phyloP scores from a whole-genome alignment of 2,329 filamentous ascomycete species.

The Penicillium sp. region DNA sequence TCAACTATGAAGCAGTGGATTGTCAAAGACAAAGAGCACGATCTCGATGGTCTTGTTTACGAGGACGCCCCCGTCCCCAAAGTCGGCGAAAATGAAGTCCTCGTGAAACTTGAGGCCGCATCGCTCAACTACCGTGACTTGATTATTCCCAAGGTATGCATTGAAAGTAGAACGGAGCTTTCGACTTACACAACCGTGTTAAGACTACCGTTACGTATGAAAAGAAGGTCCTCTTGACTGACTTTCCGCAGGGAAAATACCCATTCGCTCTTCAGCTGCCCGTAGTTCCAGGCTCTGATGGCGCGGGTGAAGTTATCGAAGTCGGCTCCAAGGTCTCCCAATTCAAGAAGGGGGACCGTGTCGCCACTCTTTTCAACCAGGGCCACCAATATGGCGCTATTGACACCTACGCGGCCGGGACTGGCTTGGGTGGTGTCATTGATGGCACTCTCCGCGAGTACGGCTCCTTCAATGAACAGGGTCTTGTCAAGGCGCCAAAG shows the following conservation, averaged over 20 bases:
- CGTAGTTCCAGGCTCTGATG: constrained; percentile 36
- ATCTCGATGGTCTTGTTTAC: constrained; percentile 59
- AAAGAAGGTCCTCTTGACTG: no score
- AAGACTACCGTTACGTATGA: no score
- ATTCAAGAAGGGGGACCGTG: constrained; percentile 57
- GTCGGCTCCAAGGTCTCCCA: constrained; percentile 55
- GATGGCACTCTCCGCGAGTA: constrained; percentile 67
- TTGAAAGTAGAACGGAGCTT: background rate
- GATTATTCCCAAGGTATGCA: constrained; percentile 44
- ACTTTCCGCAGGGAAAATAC: constrained; percentile 28
- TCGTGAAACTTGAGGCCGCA: constrained; percentile 60
- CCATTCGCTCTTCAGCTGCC: constrained; percentile 33
- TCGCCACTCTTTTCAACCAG: constrained; percentile 58
- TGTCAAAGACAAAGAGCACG: constrained; percentile 48
- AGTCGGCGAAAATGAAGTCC: constrained; percentile 65
- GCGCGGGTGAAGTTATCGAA: constrained; percentile 47
- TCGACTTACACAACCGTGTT: background rate
- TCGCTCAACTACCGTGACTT: constrained; percentile 52
- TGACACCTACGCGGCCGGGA: constrained; percentile 37
- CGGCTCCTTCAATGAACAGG: constrained; percentile 63
- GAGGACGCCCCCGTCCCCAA: constrained; percentile 54
- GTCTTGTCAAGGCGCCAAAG: constrained; percentile 61
- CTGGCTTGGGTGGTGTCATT: constrained; percentile 64
- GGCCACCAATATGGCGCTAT: constrained; percentile 52
- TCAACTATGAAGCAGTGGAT: constrained; percentile 55